Base-by-base conservation (phyloP, 441 rosid species). In the Erodium trifolium region DNA sequence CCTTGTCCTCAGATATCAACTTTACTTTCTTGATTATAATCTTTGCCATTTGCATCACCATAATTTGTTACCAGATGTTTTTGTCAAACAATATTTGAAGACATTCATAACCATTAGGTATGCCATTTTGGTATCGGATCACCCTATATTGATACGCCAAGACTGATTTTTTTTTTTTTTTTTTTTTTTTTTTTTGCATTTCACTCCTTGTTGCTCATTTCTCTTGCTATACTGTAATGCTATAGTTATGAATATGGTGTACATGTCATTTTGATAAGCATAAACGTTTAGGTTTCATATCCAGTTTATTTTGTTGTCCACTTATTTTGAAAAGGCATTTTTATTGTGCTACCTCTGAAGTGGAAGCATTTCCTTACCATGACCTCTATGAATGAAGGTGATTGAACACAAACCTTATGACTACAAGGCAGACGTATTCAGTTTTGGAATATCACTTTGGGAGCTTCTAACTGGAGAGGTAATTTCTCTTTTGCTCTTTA, bases 381-480 rank as follows among this genome's bases (percentile, higher is more conserved):
- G 67, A 75, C 66, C 78, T 80, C 79, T 31, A 51, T 80, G 75
- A 73, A 71, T 78, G 82, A 77, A 94, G 99, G 98, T 94, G 67
- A 92, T 94, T 74, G 96, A 87, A 75, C 99, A 92, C 85, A 88
- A 82, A 70, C 93, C 89, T 16, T 92, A 94, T 70, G 90, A 92
- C 80, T 84, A 90, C 76, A 94, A 81, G 83, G 97, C 93, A 65
- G 99, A 92, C 80, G 83, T 88, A 66, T 94, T 92, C 78, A 94
- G 98, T 78, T 94, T 90, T 73, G 98, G 89, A 34, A 85, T 92
- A 62, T 90, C 85, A 41, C 51, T 90, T 17, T 94, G 98, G 97
- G 98, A 94, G 81, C 89, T 94, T 76, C 83, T 92, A 77, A 87
- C 97, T 1, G 96, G 97, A 67, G 96, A 94, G 73, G 99, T 86